Percentiles rank a stretch among this genome's conserved stretches.
These are phyloP conservation scores for Xanthoconium separans DNA, from an alignment of 1,284 basidiomycete genomes.

Conservation along the genomic window DNA sequence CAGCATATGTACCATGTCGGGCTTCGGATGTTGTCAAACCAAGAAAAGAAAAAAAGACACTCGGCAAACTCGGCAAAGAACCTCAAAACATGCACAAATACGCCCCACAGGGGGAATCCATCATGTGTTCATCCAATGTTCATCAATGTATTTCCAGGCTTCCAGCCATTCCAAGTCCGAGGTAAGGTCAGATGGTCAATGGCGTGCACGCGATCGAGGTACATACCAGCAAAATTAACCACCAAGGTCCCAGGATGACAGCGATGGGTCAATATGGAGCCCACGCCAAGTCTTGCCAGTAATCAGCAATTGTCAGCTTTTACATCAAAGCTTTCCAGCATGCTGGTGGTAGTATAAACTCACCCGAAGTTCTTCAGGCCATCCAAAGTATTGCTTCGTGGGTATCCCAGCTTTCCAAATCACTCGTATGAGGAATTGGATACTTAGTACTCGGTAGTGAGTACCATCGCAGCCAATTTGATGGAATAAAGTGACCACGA, in stretches of 20 bases:
- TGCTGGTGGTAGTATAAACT: too few relatives aligned
- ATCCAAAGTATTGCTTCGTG: too few relatives aligned
- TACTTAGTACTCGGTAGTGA: too few relatives aligned
- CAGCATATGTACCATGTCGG: conserved; percentile 26
- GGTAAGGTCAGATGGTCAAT: not conserved
- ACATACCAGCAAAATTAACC: not conserved
- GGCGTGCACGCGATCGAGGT: not conserved
- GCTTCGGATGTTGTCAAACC: conserved; percentile 13
- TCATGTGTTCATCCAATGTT: too few relatives aligned
- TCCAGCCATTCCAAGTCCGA: not conserved
- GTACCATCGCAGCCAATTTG: too few relatives aligned
- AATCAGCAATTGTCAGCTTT: too few relatives aligned
- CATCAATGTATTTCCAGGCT: not conserved
- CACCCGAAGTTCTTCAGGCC: too few relatives aligned
- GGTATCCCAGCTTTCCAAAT: too few relatives aligned
- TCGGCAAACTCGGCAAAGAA: not conserved
- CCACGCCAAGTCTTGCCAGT: too few relatives aligned
- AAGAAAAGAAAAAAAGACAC: not conserved
- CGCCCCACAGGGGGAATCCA: not conserved
- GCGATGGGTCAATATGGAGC: not conserved
- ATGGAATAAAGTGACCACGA: too few relatives aligned
- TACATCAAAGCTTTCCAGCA: too few relatives aligned
- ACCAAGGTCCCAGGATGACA: not conserved
- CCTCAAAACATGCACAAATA: not conserved
- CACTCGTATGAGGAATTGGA: too few relatives aligned